Evolutionary conservation across 2,329 filamentous ascomycete genomes (phyloP).

Genomic region (Emmonsia crescens): DNA sequence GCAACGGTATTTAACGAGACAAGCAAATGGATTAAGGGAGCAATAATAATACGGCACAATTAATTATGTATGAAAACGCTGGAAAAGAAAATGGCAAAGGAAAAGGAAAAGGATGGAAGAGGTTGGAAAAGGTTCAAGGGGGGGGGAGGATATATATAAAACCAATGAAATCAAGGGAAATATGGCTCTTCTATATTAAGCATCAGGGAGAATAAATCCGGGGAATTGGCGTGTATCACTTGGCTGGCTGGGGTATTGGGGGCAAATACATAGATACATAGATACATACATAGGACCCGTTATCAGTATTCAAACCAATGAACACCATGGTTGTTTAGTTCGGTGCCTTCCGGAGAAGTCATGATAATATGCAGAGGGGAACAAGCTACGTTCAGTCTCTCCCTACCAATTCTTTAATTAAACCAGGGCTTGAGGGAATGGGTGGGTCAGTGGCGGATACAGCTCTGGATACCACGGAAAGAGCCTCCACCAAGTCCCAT

Average conservation of each 20-base stretch:
- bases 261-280: too few relatives aligned
- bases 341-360: neutral
- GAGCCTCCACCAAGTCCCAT: neutral
- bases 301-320: neutral
- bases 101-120: neutral
- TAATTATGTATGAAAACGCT: neutral
- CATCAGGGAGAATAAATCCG: neutral
- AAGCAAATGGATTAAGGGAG: neutral
- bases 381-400: too few relatives aligned
- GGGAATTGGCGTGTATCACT: neutral
- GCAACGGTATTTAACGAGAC: neutral
- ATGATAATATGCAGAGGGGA: neutral
- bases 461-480: neutral
- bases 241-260: neutral
- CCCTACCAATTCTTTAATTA: too few relatives aligned
- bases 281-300: too few relatives aligned
- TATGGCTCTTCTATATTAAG: neutral
- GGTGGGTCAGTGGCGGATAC: neutral
- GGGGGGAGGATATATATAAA: neutral
- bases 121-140: neutral
- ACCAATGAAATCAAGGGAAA: neutral
- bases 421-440: neutral
- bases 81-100: neutral
- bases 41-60: neutral
- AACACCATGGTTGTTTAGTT: neutral